Evolutionary conservation across 345 rosid genomes (phyloP).

Genomic region (Dimocarpus longan): DNA sequence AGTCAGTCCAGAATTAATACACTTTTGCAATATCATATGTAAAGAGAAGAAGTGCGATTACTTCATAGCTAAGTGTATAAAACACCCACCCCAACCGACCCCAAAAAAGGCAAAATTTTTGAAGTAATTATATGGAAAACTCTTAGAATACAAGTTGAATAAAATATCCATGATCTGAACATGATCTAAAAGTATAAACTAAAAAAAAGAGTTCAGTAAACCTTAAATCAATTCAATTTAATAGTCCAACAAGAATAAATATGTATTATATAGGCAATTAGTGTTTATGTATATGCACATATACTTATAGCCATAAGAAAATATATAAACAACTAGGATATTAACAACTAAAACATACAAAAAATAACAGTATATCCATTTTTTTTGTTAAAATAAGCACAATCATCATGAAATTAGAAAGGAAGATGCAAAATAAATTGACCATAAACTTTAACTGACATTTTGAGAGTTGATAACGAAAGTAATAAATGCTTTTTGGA

Average conservation of each 20-base stretch:
- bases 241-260: too few relatives aligned
- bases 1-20: constrained; percentile 74
- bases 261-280: background rate
- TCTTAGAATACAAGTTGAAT: background rate
- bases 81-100: background rate
- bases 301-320: background rate
- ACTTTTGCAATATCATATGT: constrained; percentile 77
- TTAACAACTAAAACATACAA: background rate
- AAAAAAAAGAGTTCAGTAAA: background rate
- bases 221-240: background rate
- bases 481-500: background rate
- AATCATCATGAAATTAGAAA: background rate
- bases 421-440: background rate
- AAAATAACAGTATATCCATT: background rate
- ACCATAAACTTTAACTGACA: too few relatives aligned
- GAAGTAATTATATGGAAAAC: background rate
- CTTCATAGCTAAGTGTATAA: constrained; percentile 6
- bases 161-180: background rate
- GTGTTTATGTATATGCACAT: background rate
- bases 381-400: background rate
- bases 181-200: background rate
- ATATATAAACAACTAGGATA: background rate
- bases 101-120: background rate
- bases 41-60: constrained; percentile 24
- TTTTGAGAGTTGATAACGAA: background rate